Base-by-base conservation (phyloP, 495 filamentous ascomycete species). In the Lepraria neglecta region DNA sequence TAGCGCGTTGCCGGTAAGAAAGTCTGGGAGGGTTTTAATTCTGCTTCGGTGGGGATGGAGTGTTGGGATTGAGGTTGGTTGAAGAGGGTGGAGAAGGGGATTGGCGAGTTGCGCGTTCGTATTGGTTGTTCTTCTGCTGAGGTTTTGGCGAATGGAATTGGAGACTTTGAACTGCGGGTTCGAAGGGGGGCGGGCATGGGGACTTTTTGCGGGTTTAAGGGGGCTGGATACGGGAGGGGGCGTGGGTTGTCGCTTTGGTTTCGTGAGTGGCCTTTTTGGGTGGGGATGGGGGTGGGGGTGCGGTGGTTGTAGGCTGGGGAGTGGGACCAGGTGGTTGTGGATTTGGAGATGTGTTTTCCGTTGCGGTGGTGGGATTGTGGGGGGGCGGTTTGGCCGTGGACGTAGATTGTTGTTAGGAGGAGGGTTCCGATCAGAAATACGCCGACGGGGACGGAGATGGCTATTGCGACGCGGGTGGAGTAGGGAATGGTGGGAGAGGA, bases 391-490 rank as follows among this genome's bases (percentile, higher is more conserved):
- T 58, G 24, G 12, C 46, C 45, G 42, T 52, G 53, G 60, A 67
- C 56, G 31, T 65, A 69, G 35, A 64, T 52, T 10, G 56, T 53
- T 4, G 67, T 56, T 30, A 64, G 60, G 47, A 67, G 54, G 7
- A 69, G 47, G 5, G 65, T 64, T 27, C 77, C 54, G 45, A 79
- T 69, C 0, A 79, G 38, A 63, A 78, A 77, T 27, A 64, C 72
- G 21, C 77, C 60, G 51, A 82, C 71, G 0, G 79, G 79, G 15
- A 82, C 62, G 15, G 71, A 73, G 48, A 82, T 77, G 19, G 76
- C 72, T 7, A 80, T 56, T n/a, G 73, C 73, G 2, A 80, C 72
- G 15, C 64, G 65, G 19, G 65, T 56, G 2, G 70, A 59, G 42
- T 69, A 67, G 1, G 69, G 70, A 28, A 68, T 12, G 17, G 51